A percentile compares a stretch with the other conserved stretches of the same genome.
Evolutionary conservation across 768 basidiomycete species (phyloP).

Genomic region (Lactarius quietus): DNA sequence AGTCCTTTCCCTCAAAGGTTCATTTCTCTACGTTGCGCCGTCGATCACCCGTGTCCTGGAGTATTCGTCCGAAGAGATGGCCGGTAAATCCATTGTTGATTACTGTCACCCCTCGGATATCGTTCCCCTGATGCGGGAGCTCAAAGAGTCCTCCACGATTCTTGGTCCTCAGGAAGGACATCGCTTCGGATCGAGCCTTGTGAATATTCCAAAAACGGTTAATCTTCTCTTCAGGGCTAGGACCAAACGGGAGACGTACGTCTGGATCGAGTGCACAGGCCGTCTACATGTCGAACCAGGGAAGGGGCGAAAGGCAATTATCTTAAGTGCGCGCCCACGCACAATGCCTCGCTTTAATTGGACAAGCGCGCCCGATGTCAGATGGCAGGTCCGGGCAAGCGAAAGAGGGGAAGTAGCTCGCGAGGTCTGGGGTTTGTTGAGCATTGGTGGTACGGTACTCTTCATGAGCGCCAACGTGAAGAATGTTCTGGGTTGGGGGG

Average conservation of each 20-base stretch:
- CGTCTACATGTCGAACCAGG: conserved; percentile 88
- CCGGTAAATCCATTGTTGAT: conserved; percentile 73
- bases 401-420: conserved; percentile 29
- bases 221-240: conserved; percentile 83
- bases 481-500: conserved; percentile 64
- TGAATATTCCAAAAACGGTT: conserved; percentile 50
- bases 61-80: conserved; percentile 80
- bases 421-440: conserved; percentile 57
- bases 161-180: conserved; percentile 27
- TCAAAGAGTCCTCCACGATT: conserved; percentile 62
- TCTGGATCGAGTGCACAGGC: conserved; percentile 93
- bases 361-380: conserved; percentile 47
- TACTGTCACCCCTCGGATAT: conserved; percentile 88
- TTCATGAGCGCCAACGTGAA: conserved; percentile 47
- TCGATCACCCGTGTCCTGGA: conserved; percentile 75
- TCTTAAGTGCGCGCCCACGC: conserved; percentile 77
- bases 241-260: conserved; percentile 59
- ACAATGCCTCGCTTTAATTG: conserved; percentile 62
- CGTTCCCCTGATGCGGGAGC: conserved; percentile 85
- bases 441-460: conserved; percentile 45
- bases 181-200: conserved; percentile 11
- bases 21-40: conserved; percentile 89
- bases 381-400: conserved; percentile 13
- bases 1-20: conserved; percentile 89
- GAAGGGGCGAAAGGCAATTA: conserved; percentile 91